Base-by-base conservation (phyloP, 2,329 filamentous ascomycete genomes). In the Colletotrichum musicola region DNA sequence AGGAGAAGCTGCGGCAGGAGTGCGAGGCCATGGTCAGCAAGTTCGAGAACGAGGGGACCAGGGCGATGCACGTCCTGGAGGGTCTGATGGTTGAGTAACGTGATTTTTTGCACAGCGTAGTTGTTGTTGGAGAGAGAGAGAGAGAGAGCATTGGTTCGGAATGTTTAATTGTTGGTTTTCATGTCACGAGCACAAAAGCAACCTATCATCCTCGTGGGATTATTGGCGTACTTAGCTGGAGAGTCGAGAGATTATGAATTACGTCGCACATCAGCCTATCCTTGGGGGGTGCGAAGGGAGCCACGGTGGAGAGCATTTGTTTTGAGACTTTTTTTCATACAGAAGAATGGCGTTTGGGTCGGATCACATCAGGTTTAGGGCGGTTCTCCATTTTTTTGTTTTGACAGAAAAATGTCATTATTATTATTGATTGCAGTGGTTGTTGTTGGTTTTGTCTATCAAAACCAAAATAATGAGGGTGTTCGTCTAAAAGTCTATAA, bases 31-130 rank as follows among this genome's bases (percentile, higher is more conserved):
- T 97, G 79, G 93, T 99, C 5, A 88, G 86, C 68, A 84, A 88
- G 9, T 98, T 98, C 78, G 95, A 98, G 81, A 89, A 84, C 68
- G 91, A 98, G 80, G 95, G 94, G 0, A 88, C 86, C 18, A 88
- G 89, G 75, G 96, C 95, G 0, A 90, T 98, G 87, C 86, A 85
- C 56, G 88, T 89, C 6, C 81, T 99, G 62, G 93, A 96, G 79
- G 92, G 91, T 1, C 82, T 97, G 68, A 84, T 92, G 59, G 82
- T 84, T 1, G 86, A 87, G 57, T 84, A 71, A 76, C 44, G 68
- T 54, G 30, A 9, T 10, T 35, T 30, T 66, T 59, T 55, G 55
- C 62, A 61, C 61, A 61, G 62, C 66, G 44, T 61, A 69, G 30
- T 46, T n/a, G 44, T 25, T 20, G 57, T 30, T 30, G 27, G 27